Base-by-base conservation (phyloP, 495 filamentous ascomycete species). In the Tuber microsphaerosporum region DNA sequence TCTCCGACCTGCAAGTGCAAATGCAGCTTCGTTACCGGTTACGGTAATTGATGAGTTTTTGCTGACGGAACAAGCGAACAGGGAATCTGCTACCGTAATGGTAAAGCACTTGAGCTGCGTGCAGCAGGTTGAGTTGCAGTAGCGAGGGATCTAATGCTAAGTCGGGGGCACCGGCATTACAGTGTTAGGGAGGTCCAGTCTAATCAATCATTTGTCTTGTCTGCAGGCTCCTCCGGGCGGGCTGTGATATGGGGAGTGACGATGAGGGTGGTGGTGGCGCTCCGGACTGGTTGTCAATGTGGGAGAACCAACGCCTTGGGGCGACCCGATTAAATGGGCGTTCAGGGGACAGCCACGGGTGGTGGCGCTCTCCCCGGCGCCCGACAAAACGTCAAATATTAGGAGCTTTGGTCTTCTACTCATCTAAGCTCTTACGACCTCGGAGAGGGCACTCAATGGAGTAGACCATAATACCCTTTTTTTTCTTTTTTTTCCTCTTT, bases 161-260 rank as follows among this genome's bases (percentile, higher is more conserved):
- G 56, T 14, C 14, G 56, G 56, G 26, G 26, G 56, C 12, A 34
- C 56, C 26, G 56, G 14, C 16, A 34, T 65, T 34, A 14, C 56
- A 34, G 56, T 65, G 56, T 65, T 65, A 34, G 56, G 56, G 56
- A 65, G 56, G 56, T 65, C 56, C 26, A 65, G 34, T 65, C 51
- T 61, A 3, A 56, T 26, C 22, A 14, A n/a, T n/a, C 10, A 4
- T 61, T 34, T 34, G 26, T 65, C 26, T 34, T 65, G 12, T 34
- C 56, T 65, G 56, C 56, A 31, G 14, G n/a, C 26, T 65, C 14
- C 14, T 65, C 48, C 22, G 14, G 14, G 2, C 14, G 31, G 56
- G 14, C 26, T 34, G 26, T 17, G 12, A 17, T 17, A 34, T 65
- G 31, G 56, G 10, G 56, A 31, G 56, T 65, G 56, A 19, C 26